Conservation (phyloP, 2,329 filamentous ascomycete species). For the Botrytis cinerea region DNA sequence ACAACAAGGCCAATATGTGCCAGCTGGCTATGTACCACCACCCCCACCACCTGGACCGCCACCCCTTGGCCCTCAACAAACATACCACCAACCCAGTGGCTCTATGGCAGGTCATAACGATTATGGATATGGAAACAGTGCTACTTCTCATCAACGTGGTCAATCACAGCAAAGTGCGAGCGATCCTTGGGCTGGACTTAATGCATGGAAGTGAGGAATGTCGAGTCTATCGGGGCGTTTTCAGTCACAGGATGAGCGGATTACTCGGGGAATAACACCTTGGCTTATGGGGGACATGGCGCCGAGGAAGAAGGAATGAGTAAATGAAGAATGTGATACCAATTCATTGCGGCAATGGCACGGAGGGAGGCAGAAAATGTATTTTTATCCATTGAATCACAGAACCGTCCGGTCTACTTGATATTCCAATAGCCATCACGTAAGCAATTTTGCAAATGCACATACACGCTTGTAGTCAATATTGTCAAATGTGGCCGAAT, state of each 20-base stretch:
- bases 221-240: not conserved
- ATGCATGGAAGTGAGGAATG: conserved; percentile 35
- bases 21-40: conserved; percentile 66
- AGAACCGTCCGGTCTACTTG: not conserved
- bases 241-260: conserved; percentile 7
- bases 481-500: not conserved
- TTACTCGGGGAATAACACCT: conserved; percentile 5
- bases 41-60: conserved; percentile 67
- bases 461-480: not conserved
- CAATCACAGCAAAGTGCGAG: conserved; percentile 40
- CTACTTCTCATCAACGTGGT: conserved; percentile 38
- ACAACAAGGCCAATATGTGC: conserved; percentile 49
- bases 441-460: not conserved
- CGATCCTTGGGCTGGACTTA: conserved; percentile 70
- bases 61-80: conserved; percentile 51
- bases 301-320: conserved; percentile 18
- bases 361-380: conserved; percentile 5
- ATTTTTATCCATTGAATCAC: conserved; percentile 17
- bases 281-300: conserved; percentile 1
- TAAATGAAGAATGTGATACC: conserved; percentile 15
- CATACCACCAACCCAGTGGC: conserved; percentile 48
- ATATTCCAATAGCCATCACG: not conserved
- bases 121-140: conserved; percentile 52
- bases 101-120: conserved; percentile 54
- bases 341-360: conserved; percentile 2